Base-by-base conservation (phyloP, 2,329 filamentous ascomycete genomes). In the Seiridium cupressi region DNA sequence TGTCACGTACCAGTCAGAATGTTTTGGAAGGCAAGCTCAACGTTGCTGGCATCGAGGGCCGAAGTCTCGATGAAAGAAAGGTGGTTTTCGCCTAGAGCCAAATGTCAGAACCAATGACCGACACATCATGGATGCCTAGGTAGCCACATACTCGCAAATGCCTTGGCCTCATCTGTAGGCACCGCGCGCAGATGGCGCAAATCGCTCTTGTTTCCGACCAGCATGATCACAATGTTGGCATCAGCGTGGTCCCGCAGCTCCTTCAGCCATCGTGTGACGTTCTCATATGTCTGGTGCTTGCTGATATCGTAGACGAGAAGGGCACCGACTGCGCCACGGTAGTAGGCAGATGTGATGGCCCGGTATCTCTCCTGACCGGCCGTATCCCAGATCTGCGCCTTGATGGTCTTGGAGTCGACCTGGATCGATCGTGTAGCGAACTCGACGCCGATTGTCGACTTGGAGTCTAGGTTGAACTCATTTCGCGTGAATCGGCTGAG, bases 151-250 rank as follows among this genome's bases (percentile, higher is more conserved):
- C 94, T 97, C 60, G 95, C 95, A 87, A 99, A 99, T 65, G 92
- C 85, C 81, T 98, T 99, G 70, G 94, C 95, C 79, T 98, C 94
- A 75, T 99, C 95, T 62, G 95, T 99, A 56, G 95, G 93, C 68
- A 99, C 95, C 67, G 95, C 95, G 76, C 95, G 88, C 73, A 99
- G 84, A 81, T 99, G 95, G 79, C 93, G 91, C 89, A 98, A 90
- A 96, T 99, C 95, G 79, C 93, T 98, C 90, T 99, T 99, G 88
- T 99, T 99, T 78, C 95, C 95, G 60, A 98, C 95, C 72, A 99
- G 84, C 95, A 99, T 99, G 76, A 99, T 99, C 72, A 99, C 93
- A 72, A 98, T 97, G 82, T 98, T 98, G 72, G 93, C 93, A 77
- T 99, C 95, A 70, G 95, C 95, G 79, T 99, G 93, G 75, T 97